These are phyloP conservation scores for Ceratocystiopsis brevicomis DNA, from an alignment of 2,329 filamentous ascomycete species.

Conservation along the genomic window DNA sequence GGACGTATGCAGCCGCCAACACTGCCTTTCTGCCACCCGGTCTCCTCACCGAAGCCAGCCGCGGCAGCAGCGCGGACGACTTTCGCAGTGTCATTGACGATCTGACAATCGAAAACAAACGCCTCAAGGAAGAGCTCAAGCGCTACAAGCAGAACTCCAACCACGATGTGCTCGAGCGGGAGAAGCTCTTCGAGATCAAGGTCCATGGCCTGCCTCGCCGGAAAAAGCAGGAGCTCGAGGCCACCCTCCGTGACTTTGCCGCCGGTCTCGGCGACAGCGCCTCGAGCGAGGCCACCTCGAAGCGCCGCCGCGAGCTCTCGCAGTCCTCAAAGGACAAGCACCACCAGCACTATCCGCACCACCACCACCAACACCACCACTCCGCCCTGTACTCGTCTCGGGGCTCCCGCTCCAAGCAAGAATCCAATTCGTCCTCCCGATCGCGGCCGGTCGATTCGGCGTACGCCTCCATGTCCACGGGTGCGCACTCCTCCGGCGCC, in stretches of 20 bases:
- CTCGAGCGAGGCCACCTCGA: conserved; percentile 22
- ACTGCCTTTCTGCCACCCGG: conserved; percentile 2
- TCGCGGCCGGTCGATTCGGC: conserved; percentile 40
- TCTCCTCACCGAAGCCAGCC: conserved; percentile 15
- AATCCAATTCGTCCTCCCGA: conserved; percentile 34
- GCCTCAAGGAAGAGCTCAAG: conserved; percentile 52
- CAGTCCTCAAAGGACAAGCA: conserved; percentile 14
- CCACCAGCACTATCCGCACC: conserved; percentile 14
- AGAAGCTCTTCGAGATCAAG: conserved; percentile 69
- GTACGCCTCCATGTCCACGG: conserved; percentile 47
- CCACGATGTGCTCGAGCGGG: conserved; percentile 46
- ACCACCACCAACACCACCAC: background rate
- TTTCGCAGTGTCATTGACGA: conserved; percentile 75
- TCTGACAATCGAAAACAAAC: conserved; percentile 67
- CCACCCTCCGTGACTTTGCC: conserved; percentile 52
- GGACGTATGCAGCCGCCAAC: background rate
- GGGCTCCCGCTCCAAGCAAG: conserved; percentile 29
- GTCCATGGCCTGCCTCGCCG: conserved; percentile 52
- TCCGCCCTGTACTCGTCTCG: conserved; percentile 20
- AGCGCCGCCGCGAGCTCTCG: conserved; percentile 24
- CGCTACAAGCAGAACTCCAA: conserved; percentile 46
- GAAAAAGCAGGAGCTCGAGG: conserved; percentile 61
- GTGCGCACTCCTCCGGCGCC: conserved; percentile 24
- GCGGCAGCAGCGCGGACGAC: conserved; percentile 49
- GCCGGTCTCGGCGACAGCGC: conserved; percentile 32